Conservation (phyloP, 2,329 filamentous ascomycete species). For the Cladosporium sp. region DNA sequence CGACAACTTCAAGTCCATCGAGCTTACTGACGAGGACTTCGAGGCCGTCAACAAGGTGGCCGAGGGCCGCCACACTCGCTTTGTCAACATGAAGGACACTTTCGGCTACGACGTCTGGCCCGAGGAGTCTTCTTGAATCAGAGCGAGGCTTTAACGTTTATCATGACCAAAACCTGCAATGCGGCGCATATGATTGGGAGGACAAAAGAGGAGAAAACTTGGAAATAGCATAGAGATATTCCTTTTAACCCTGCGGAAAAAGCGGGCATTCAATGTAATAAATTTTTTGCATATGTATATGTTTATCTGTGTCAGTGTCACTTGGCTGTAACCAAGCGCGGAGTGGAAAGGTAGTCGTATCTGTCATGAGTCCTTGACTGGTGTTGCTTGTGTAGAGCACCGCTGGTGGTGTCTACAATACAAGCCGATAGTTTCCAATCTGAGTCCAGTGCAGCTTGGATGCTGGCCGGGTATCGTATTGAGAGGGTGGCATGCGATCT, state of each 20-base stretch:
- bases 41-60: slow-evolving; percentile 65
- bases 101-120: slow-evolving; percentile 70
- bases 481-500: background rate
- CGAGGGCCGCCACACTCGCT: slow-evolving; percentile 66
- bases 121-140: slow-evolving; percentile 37
- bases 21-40: slow-evolving; percentile 58
- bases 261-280: background rate
- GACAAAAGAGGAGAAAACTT: background rate
- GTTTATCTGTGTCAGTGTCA: background rate
- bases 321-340: background rate
- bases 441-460: background rate
- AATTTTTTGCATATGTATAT: background rate
- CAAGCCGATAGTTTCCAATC: background rate
- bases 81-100: slow-evolving; percentile 81
- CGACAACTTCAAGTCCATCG: slow-evolving; percentile 67
- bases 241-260: background rate
- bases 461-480: background rate
- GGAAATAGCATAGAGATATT: slow-evolving; percentile 14
- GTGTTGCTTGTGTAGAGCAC: background rate
- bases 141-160: slow-evolving; percentile 16
- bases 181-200: slow-evolving; percentile 2
- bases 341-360: background rate
- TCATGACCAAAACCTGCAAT: slow-evolving; percentile 4
- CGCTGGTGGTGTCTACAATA: background rate
- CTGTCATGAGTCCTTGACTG: background rate